Percentiles rank a stretch among this genome's conserved stretches.
These are phyloP conservation scores for Fusarium verticillioides DNA, from an alignment of 2,329 filamentous ascomycete genomes.

Conservation along the genomic window DNA sequence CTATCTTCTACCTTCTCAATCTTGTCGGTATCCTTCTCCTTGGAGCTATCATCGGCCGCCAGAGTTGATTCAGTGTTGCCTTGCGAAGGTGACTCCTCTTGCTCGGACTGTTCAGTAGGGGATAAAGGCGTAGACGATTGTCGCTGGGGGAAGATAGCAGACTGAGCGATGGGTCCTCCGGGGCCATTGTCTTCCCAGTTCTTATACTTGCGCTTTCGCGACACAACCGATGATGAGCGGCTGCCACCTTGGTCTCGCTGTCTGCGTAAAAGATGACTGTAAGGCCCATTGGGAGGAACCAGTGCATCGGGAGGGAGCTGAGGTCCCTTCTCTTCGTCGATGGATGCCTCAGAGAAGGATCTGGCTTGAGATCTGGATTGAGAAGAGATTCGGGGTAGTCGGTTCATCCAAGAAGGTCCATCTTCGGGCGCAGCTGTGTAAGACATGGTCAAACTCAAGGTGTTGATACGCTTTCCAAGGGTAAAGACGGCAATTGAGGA, in stretches of 20 bases:
- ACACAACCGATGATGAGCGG: conserved; percentile 68
- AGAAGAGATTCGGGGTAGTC: conserved; percentile 77
- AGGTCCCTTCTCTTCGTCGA: conserved; percentile 69
- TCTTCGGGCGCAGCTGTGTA: conserved; percentile 93
- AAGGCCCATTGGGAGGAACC: conserved; percentile 70
- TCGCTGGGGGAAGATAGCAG: conserved; percentile 81
- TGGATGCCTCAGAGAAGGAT: conserved; percentile 83
- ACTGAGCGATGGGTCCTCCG: conserved; percentile 89
- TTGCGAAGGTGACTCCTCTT: conserved; percentile 45
- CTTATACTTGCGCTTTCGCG: conserved; percentile 72
- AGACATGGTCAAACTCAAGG: conserved; percentile 92
- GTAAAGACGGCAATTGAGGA: conserved; percentile 99
- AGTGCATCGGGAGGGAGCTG: conserved; percentile 75
- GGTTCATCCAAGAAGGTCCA: conserved; percentile 93
- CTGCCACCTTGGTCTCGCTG: conserved; percentile 80
- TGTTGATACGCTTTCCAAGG: conserved; percentile 97
- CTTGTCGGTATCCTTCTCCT: conserved; percentile 46
- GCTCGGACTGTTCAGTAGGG: conserved; percentile 40
- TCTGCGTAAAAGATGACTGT: conserved; percentile 76
- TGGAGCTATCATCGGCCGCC: conserved; percentile 48
- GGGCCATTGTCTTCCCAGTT: conserved; percentile 79
- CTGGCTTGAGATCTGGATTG: conserved; percentile 83
- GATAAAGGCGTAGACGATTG: conserved; percentile 44
- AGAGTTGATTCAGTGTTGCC: conserved; percentile 51
- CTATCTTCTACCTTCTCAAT: conserved; percentile 40